A percentile compares a stretch with the other conserved stretches of the same genome.
Evolutionary conservation across 1,284 basidiomycete genomes (phyloP).

Genomic region (Chondrostereum purpureum): DNA sequence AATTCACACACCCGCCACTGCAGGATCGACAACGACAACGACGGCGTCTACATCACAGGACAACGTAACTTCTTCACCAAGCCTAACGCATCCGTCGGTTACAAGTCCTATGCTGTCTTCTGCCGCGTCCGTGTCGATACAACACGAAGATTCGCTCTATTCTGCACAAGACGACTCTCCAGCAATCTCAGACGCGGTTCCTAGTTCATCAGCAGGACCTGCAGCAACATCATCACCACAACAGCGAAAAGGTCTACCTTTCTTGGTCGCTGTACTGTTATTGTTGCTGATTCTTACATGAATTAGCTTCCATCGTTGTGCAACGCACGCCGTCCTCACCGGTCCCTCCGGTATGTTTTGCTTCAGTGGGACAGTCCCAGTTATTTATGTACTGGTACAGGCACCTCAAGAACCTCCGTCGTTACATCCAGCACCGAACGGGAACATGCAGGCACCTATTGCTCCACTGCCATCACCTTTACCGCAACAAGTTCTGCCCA

Average conservation of each 20-base stretch:
- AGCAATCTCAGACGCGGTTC: conserved; percentile 60
- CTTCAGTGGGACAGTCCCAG: no score
- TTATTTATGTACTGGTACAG: no score
- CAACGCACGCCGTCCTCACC: conserved; percentile 33
- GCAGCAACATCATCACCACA: conserved; percentile 55
- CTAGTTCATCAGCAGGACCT: conserved; percentile 46
- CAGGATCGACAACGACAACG: no score
- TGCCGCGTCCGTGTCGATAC: conserved; percentile 66
- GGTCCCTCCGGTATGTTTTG: conserved; percentile 26
- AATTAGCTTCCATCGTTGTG: neutral
- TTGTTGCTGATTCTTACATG: no score
- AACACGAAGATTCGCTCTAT: conserved; percentile 64
- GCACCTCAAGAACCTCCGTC: conserved; percentile 12
- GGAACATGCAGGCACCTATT: conserved; percentile 23
- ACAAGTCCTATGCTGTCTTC: conserved; percentile 76
- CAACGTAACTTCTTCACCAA: conserved; percentile 61
- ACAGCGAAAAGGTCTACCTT: conserved; percentile 37
- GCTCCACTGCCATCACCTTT: conserved; percentile 46
- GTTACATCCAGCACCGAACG: conserved; percentile 27
- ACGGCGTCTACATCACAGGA: conserved; percentile 33
- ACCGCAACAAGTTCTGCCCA: conserved; percentile 55
- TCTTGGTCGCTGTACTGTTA: conserved; percentile 8
- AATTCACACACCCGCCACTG: no score
- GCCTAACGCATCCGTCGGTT: conserved; percentile 71
- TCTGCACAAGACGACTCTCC: conserved; percentile 64